Evolutionary conservation across 169 alveolate genomes (phyloP).

Genomic region (Nephromyces sp.): DNA sequence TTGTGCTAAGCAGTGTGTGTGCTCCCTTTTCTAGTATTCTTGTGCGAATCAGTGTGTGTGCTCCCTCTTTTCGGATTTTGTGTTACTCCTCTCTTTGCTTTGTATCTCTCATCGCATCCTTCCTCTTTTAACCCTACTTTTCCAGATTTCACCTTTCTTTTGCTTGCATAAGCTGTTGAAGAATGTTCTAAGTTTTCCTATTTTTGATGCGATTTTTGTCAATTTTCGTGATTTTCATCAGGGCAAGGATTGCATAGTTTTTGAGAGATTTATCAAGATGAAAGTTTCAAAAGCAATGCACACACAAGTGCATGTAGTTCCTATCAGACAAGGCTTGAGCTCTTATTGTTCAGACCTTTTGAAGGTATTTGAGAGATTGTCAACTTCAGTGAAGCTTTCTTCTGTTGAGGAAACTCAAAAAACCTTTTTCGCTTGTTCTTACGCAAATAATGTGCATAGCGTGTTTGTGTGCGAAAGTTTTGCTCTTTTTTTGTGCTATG

Average conservation of each 20-base stretch:
- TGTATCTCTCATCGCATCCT: too few species aligned
- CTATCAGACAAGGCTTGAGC: slow-evolving; percentile 13
- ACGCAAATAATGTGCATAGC: not conserved
- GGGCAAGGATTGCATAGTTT: slow-evolving; percentile 22
- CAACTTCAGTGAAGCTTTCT: not conserved
- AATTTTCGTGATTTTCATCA: too few species aligned
- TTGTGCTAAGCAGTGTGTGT: too few species aligned
- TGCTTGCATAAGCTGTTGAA: too few species aligned
- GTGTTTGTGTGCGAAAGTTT: not conserved
- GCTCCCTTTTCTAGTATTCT: too few species aligned
- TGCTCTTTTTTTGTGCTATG: not conserved
- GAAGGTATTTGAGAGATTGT: slow-evolving; percentile 8
- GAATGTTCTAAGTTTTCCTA: too few species aligned
- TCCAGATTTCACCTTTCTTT: too few species aligned
- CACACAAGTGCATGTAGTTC: slow-evolving; percentile 32
- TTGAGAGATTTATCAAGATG: slow-evolving; percentile 41
- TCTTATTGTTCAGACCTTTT: slow-evolving; percentile 18
- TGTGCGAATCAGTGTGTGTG: too few species aligned
- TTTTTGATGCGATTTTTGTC: too few species aligned
- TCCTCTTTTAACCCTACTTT: too few species aligned
- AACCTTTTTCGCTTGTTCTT: not conserved
- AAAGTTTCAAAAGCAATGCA: slow-evolving; percentile 33
- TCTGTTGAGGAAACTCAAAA: not conserved
- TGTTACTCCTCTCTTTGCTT: too few species aligned
- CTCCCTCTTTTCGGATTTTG: too few species aligned